These are phyloP conservation scores for Acrasis kona DNA, from an alignment of 78 protist genomes.

Conservation along the genomic window DNA sequence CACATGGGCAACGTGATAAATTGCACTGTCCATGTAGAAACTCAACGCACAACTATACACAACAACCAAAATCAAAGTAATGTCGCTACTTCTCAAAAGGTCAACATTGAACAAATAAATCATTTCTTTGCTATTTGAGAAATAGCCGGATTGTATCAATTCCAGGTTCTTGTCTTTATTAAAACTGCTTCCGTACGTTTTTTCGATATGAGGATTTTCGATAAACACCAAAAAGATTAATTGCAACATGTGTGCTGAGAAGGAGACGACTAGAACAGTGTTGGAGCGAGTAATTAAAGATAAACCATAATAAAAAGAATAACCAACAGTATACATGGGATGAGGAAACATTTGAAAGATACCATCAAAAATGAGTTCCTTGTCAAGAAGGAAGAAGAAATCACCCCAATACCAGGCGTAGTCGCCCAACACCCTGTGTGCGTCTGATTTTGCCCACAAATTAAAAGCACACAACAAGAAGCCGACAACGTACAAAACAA, in stretches of 20 bases:
- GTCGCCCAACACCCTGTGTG: constrained; percentile 72
- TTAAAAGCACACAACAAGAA: constrained; percentile 26
- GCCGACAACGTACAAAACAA: constrained; percentile 49
- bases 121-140: neutral
- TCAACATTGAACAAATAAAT: neutral
- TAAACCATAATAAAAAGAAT: constrained; percentile 63
- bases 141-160: constrained; percentile 4
- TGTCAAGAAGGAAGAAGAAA: constrained; percentile 70
- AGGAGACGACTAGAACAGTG: constrained; percentile 53
- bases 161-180: neutral
- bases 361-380: constrained; percentile 59
- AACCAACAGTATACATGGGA: constrained; percentile 84
- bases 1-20: neutral
- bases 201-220: constrained; percentile 65
- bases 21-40: neutral
- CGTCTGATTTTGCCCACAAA: constrained; percentile 74
- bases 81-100: constrained; percentile 10
- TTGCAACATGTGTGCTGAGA: constrained; percentile 65
- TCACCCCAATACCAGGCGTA: constrained; percentile 91
- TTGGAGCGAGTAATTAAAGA: constrained; percentile 56
- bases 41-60: neutral
- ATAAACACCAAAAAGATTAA: constrained; percentile 56
- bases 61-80: neutral
- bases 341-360: constrained; percentile 80
- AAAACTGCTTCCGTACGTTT: constrained; percentile 19